These are phyloP conservation scores for Microthyrium microscopicum DNA, from an alignment of 2,329 filamentous ascomycete species.

Conservation along the genomic window DNA sequence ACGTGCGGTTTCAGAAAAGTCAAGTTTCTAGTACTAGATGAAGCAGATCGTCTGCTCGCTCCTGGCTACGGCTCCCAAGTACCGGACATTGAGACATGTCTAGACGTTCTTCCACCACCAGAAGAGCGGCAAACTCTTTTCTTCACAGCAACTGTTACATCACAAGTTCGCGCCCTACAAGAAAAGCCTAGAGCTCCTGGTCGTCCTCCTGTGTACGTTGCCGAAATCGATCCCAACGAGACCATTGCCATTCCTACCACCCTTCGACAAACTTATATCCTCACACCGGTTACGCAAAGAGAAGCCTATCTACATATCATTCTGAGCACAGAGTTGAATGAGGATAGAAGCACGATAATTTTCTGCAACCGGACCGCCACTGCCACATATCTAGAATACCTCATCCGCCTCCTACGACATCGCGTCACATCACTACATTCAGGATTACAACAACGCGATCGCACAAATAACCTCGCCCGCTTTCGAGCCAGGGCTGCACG, in stretches of 20 bases:
- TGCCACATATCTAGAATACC: conserved; percentile 75
- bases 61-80: conserved; percentile 72
- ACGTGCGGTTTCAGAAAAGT: conserved; percentile 64
- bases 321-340: conserved; percentile 60
- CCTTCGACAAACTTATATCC: conserved; percentile 68
- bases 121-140: conserved; percentile 75
- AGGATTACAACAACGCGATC: conserved; percentile 65
- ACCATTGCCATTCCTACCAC: conserved; percentile 62
- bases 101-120: conserved; percentile 64
- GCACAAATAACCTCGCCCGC: conserved; percentile 72
- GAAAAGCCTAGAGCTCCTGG: conserved; percentile 52
- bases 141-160: conserved; percentile 90
- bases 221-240: conserved; percentile 65
- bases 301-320: conserved; percentile 90
- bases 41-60: conserved; percentile 78
- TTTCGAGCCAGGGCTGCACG: conserved; percentile 82
- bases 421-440: conserved; percentile 86
- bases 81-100: conserved; percentile 80
- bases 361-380: conserved; percentile 89
- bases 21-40: conserved; percentile 80
- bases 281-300: conserved; percentile 79
- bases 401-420: conserved; percentile 72
- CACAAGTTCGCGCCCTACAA: conserved; percentile 78
- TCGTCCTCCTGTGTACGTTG: conserved; percentile 69
- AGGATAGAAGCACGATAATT: conserved; percentile 65